These are phyloP conservation scores for Symbiodinium pilosum DNA, from an alignment of 73 alveolate genomes.

Conservation along the genomic window DNA sequence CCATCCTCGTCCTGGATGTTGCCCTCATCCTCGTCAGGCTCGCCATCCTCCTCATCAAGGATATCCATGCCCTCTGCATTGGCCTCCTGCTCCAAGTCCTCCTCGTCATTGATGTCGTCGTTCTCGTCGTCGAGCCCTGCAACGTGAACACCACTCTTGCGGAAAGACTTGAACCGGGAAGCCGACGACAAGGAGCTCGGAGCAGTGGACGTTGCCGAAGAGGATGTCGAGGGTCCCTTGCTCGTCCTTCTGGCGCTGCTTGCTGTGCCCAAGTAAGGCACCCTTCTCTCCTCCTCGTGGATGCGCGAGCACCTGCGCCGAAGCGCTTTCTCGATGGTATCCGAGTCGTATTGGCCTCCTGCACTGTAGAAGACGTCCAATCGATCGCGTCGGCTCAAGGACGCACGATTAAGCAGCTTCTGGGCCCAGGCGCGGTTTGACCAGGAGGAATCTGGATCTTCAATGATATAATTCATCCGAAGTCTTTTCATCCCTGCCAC, in stretches of 20 bases:
- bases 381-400: neutral
- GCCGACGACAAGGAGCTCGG: neutral
- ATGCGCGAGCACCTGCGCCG: neutral
- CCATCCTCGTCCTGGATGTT: too few species aligned
- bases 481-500: neutral
- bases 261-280: neutral
- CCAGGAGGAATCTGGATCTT: neutral
- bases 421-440: conserved; percentile 40
- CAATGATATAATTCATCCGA: neutral
- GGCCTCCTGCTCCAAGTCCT: neutral
- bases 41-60: neutral
- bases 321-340: neutral
- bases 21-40: neutral
- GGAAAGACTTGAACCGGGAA: neutral
- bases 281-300: conserved; percentile 8
- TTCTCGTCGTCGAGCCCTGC: neutral
- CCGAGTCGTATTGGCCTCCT: neutral
- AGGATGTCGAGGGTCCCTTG: neutral
- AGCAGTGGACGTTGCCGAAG: neutral
- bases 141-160: neutral
- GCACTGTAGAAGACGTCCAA: conserved; percentile 10
- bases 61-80: neutral
- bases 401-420: neutral
- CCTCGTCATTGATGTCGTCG: neutral
- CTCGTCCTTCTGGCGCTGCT: neutral